Evolutionary conservation across 192 early-diverging fungal species (phyloP).

Genomic region (Backusella liffmaniae): DNA sequence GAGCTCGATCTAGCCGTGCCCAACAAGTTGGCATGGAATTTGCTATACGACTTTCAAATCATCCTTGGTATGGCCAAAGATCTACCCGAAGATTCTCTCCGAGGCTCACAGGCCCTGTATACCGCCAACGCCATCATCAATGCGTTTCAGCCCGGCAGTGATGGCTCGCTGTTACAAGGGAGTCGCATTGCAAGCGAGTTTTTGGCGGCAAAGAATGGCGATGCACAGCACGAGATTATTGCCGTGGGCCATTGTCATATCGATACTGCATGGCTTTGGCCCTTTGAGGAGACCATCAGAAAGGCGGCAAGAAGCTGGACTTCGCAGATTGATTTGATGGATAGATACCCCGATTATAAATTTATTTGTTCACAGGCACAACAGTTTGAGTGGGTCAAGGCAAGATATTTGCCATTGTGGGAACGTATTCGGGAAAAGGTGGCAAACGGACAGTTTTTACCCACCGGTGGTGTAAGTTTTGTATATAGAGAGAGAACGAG

Average conservation of each 20-base stretch:
- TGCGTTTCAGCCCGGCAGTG: constrained; percentile 54
- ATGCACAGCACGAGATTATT: constrained; percentile 70
- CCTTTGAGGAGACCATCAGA: constrained; percentile 96
- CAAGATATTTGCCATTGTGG: constrained; percentile 83
- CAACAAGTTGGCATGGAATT: constrained; percentile 65
- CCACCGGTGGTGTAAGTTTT: constrained; percentile 71
- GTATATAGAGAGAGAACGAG: no score
- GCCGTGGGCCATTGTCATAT: constrained; percentile 94
- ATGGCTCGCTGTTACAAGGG: constrained; percentile 40
- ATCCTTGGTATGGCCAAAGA: constrained; percentile 70
- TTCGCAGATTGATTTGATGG: constrained; percentile 78
- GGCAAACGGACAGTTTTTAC: constrained; percentile 80
- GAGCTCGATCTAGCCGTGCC: constrained; percentile 66
- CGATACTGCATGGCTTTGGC: constrained; percentile 57
- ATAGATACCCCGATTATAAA: constrained; percentile 83
- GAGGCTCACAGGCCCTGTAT: constrained; percentile 77
- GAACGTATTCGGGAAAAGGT: constrained; percentile 68
- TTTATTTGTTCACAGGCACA: constrained; percentile 97
- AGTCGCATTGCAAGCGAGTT: constrained; percentile 62
- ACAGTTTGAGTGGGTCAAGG: constrained; percentile 91
- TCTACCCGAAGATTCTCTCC: constrained; percentile 65
- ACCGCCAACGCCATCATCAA: constrained; percentile 83
- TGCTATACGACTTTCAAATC: constrained; percentile 79
- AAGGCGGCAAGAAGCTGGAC: constrained; percentile 88
- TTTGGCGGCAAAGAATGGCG: constrained; percentile 60